Evolutionary conservation across 768 basidiomycete genomes (phyloP), one percentile per base, ranked within the genome.

Genomic region (Tephrocybe rancida): DNA sequence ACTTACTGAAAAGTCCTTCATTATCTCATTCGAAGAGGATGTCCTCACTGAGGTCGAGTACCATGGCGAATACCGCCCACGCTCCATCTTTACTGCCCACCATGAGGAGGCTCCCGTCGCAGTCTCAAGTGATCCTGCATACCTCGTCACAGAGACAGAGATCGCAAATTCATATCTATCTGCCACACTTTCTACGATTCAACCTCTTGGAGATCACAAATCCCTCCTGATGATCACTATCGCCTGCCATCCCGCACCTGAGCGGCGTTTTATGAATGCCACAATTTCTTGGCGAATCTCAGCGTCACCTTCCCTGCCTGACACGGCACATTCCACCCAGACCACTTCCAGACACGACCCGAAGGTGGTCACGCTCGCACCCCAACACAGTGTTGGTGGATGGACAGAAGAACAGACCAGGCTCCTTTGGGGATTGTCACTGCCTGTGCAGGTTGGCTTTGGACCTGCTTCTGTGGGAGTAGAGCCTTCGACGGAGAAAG

Each of bases 321-420:
- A 53, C 16, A 14, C 21, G 13, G 21, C 14, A 29, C 19, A 25
- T n/a, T 5, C 42, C 10, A 16, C 21, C 16, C 13, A 38, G 21
- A 11, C 29, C 9, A 22, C 42, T 10, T 37, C 54, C 10, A 32
- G 26, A 25, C 21, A 22, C 30, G 25, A 16, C 22, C 55, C 60
- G 11, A 62, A 57, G 50, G 43, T 63, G 5, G 16, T 60, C 25
- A 30, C 52, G 0, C 50, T 63, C 18, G 61, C 64, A 10, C 64
- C 64, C 2, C 57, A 58, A 37, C 60, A 64, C 38, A 61, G 59
- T 34, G 54, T 59, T 32, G 64, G 64, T 16, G 64, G 61, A 22
- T 63, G 64, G 64, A 61, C 64, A 16, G 59, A 62, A 47, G 64
- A 64, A 44, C 61, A 62, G 51, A 56, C 64, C 2, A 58, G 42